Evolutionary conservation across 257 asterid species (phyloP).

Genomic region (Petunia secreta): DNA sequence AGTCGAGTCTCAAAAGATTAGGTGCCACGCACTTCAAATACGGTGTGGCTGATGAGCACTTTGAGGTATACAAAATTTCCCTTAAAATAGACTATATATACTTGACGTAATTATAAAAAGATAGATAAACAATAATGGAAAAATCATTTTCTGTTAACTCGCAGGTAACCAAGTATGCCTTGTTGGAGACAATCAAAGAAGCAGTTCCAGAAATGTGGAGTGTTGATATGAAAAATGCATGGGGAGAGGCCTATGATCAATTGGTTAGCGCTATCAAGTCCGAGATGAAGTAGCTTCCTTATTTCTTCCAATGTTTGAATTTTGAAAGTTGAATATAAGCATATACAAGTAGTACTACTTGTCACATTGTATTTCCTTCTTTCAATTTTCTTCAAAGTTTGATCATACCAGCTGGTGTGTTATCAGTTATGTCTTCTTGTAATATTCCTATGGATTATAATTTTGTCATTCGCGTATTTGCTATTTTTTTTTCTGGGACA

Average conservation of each 20-base stretch:
- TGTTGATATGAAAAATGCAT: conserved; percentile 72
- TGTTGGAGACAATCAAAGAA: conserved; percentile 80
- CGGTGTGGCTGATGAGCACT: conserved; percentile 80
- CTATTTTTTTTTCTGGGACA: no score
- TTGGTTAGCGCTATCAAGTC: conserved; percentile 80
- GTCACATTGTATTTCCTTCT: no score
- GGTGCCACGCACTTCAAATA: conserved; percentile 67
- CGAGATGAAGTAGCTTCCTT: conserved; percentile 53
- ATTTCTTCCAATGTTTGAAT: conserved; percentile 37
- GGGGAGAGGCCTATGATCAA: conserved; percentile 75
- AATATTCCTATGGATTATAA: no score
- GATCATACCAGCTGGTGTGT: no score
- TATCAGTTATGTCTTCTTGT: no score
- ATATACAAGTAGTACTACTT: no score
- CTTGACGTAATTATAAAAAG: background rate
- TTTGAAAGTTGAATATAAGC: conserved; percentile 25
- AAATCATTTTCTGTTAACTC: background rate
- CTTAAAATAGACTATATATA: background rate
- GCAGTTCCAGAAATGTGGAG: conserved; percentile 86
- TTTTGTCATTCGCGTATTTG: no score
- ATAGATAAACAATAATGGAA: no score
- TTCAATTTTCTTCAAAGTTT: no score
- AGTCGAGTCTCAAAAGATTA: conserved; percentile 61
- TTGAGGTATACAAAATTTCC: conserved; percentile 52
- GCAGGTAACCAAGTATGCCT: conserved; percentile 74